Evolutionary conservation across 2,329 filamentous ascomycete genomes (phyloP).

Genomic region (Paraphoma chrysanthemicola): DNA sequence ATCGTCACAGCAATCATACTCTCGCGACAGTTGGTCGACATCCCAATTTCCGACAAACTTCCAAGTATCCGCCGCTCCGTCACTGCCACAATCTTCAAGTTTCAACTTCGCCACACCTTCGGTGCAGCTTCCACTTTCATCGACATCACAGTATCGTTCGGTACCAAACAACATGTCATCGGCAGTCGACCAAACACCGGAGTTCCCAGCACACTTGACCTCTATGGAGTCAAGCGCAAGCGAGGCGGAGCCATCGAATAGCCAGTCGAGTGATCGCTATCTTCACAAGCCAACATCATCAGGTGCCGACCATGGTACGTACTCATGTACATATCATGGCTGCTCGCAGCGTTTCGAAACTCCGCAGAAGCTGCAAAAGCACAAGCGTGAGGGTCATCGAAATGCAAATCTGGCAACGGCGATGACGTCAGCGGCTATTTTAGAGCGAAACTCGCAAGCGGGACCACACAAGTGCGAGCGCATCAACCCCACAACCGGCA

Average conservation of each 20-base stretch:
- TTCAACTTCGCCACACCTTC: conserved; percentile 58
- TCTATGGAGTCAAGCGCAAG: conserved; percentile 69
- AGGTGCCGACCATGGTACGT: conserved; percentile 82
- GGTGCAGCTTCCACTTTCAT: conserved; percentile 42
- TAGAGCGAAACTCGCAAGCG: conserved; percentile 81
- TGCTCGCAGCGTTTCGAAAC: conserved; percentile 89
- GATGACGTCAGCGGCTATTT: conserved; percentile 62
- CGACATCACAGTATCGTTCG: conserved; percentile 45
- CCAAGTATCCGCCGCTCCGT: conserved; percentile 35
- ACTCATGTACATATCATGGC: conserved; percentile 94
- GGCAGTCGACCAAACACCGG: conserved; percentile 55
- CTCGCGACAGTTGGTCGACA: conserved; percentile 44
- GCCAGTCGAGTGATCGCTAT: conserved; percentile 47
- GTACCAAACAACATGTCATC: conserved; percentile 36
- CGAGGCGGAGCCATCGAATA: conserved; percentile 56
- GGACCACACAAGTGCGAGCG: conserved; percentile 93
- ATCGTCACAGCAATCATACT: conserved; percentile 39
- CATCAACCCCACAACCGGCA: conserved; percentile 92
- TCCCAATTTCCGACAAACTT: conserved; percentile 45
- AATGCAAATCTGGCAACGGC: conserved; percentile 50
- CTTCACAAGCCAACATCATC: conserved; percentile 66
- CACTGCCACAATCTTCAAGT: conserved; percentile 38
- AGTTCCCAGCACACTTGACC: conserved; percentile 66
- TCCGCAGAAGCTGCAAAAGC: conserved; percentile 85
- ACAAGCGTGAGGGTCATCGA: conserved; percentile 92